Percentiles rank a stretch among this genome's conserved stretches.
phyloP scores from a whole-genome alignment of 1,284 basidiomycete species.

The Pseudozyma thailandica region DNA sequence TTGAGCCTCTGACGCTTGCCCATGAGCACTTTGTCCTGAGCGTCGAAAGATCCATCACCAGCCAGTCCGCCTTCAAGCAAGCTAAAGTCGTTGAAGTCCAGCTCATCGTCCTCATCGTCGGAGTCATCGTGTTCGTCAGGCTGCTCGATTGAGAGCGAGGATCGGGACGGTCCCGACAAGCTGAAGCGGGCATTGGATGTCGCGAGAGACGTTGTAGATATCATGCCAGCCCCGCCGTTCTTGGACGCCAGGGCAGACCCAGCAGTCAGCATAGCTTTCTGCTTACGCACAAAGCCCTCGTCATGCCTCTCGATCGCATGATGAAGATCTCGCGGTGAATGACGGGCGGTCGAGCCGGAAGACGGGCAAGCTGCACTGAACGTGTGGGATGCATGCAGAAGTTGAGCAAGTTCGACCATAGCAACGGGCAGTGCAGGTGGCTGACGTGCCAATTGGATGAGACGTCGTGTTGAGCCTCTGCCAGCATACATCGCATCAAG shows the following conservation, averaged over 20 bases:
- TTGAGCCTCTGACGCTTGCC: slow-evolving; percentile 48
- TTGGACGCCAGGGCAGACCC: slow-evolving; percentile 14
- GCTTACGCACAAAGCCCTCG: slow-evolving; percentile 46
- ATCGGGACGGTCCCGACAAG: slow-evolving; percentile 4
- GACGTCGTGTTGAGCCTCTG: slow-evolving; percentile 42
- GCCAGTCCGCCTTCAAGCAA: slow-evolving; percentile 24
- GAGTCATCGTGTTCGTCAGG: slow-evolving; percentile 16
- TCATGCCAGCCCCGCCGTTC: background rate
- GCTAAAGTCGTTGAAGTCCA: slow-evolving; percentile 38
- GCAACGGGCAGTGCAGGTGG: slow-evolving; percentile 40
- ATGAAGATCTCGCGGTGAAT: slow-evolving; percentile 55
- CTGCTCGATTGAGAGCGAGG: too few relatives aligned
- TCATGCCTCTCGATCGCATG: slow-evolving; percentile 59
- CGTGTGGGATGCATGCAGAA: slow-evolving; percentile 49
- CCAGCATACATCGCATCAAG: slow-evolving; percentile 52
- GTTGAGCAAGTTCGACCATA: slow-evolving; percentile 52
- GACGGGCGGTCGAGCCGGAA: slow-evolving; percentile 43
- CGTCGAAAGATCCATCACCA: slow-evolving; percentile 38
- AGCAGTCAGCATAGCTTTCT: slow-evolving; percentile 30
- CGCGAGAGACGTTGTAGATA: slow-evolving; percentile 6
- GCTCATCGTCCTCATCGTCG: slow-evolving; percentile 24
- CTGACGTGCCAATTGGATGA: slow-evolving; percentile 46
- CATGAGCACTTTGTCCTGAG: slow-evolving; percentile 40
- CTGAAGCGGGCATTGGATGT: slow-evolving; percentile 12
- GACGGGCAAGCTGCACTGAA: slow-evolving; percentile 57